Conservation (phyloP, 257 asterid genomes). For the Solanum etuberosum region DNA sequence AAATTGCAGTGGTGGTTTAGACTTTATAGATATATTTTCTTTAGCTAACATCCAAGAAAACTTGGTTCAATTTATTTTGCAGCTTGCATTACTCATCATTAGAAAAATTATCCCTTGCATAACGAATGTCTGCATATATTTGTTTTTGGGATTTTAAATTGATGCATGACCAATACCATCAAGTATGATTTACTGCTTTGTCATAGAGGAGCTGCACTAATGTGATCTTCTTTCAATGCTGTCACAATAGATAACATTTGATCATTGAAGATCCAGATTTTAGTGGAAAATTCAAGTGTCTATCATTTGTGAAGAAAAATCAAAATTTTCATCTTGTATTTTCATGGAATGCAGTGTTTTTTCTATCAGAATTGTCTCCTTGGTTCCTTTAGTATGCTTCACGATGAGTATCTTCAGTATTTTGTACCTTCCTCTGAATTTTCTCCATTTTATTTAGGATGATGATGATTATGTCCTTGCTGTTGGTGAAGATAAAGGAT, state of each 20-base stretch:
- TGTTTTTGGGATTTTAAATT: not conserved
- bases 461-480: conserved; percentile 78
- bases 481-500: conserved; percentile 52
- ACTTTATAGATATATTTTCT: not conserved
- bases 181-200: not conserved
- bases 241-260: not conserved
- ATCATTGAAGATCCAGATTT: not conserved
- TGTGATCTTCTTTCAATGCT: not conserved
- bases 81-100: not conserved
- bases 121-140: not conserved
- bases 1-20: not conserved
- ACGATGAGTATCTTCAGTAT: not conserved
- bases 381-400: not conserved
- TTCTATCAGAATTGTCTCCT: not conserved
- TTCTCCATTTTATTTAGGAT: conserved; percentile 36
- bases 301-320: not conserved
- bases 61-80: not conserved
- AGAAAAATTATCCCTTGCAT: not conserved
- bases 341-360: not conserved
- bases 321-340: not conserved
- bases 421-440: not conserved
- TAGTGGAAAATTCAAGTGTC: not conserved
- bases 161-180: not conserved
- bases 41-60: not conserved
- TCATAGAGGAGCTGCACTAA: not conserved